Base-by-base conservation (phyloP, 2,329 filamentous ascomycete genomes). In the Septoria petroselini region DNA sequence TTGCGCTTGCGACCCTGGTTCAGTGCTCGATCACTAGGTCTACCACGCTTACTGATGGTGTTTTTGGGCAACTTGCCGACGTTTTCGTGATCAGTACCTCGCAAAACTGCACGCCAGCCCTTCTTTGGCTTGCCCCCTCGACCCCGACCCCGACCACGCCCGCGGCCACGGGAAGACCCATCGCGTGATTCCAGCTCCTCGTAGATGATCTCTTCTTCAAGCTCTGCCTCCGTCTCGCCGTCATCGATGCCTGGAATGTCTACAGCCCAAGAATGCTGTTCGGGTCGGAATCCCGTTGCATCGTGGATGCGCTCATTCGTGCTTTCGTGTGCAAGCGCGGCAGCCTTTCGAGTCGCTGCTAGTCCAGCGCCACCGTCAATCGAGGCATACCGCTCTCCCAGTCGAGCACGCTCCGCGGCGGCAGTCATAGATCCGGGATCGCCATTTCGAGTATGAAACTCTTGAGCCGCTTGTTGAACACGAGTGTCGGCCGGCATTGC, bases 1-100 rank as follows among this genome's bases (percentile, higher is more conserved):
- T 70, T 69, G 40, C 71, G 71, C 12, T 66, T 65, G 47, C 50
- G 37, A 7, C 42, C 27, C n/a, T 62, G 65, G 11, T 60, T 60
- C 39, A 63, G 58, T 40, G 64, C 56, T 34, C 52, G 50, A n/a
- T 50, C 45, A 4, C 58, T 53, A 4, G 48, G 45, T 33, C 41
- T 40, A 9, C 50, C 50, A 25, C 50, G 50, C 17, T 41, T 42
- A 15, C 21, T 38, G 41, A 38, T 27, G n/a, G 35, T 45, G 40
- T 47, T 43, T 17, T 23, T 39, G 27, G 35, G 17, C 7, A 48
- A 48, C 37, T 51, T 60, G 30, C 52, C 51, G 8, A 61, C 31
- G 23, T 61, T 54, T 37, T 63, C 65, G 45, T 67, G 65, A 42
- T 65, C 64, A 7, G 65, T 67, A 14, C 63, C 65, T 55, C 64